Evolutionary conservation across 2,329 filamentous ascomycete species (phyloP).

Genomic region (Berkeleyomyces rouxiae): DNA sequence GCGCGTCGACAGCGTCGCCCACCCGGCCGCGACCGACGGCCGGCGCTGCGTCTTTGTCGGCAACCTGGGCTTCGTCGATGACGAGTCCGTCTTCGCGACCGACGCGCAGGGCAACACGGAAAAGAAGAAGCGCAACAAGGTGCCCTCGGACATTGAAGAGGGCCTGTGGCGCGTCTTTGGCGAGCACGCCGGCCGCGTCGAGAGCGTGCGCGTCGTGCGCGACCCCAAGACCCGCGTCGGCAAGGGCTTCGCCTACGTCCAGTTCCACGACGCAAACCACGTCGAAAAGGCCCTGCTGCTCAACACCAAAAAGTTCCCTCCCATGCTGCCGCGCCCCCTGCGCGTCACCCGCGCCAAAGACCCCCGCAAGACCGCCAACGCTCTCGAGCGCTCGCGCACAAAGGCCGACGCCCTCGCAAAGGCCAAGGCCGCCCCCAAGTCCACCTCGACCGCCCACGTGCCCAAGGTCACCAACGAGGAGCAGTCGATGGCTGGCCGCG

Average conservation of each 20-base stretch:
- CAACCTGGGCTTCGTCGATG: conserved; percentile 89
- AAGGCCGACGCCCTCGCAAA: conserved; percentile 21
- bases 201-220: conserved; percentile 82
- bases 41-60: conserved; percentile 90
- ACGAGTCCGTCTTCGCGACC: conserved; percentile 56
- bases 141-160: conserved; percentile 77
- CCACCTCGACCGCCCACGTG: conserved; percentile 39
- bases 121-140: conserved; percentile 56
- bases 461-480: conserved; percentile 55
- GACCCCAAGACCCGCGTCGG: conserved; percentile 83
- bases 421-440: conserved; percentile 22
- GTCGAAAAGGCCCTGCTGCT: conserved; percentile 84
- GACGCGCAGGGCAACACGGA: conserved; percentile 49
- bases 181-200: conserved; percentile 59
- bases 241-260: conserved; percentile 95
- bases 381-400: conserved; percentile 27
- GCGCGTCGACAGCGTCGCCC: conserved; percentile 77
- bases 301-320: conserved; percentile 82
- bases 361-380: conserved; percentile 39
- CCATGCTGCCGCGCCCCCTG: conserved; percentile 76
- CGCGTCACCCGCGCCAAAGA: conserved; percentile 78
- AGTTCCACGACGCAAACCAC: conserved; percentile 74
- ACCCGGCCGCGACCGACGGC: conserved; percentile 68
- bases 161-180: conserved; percentile 73
- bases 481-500: conserved; percentile 55